Evolutionary conservation across 116 monocot genomes (phyloP).

Genomic region (Trichopus zeylanicus): DNA sequence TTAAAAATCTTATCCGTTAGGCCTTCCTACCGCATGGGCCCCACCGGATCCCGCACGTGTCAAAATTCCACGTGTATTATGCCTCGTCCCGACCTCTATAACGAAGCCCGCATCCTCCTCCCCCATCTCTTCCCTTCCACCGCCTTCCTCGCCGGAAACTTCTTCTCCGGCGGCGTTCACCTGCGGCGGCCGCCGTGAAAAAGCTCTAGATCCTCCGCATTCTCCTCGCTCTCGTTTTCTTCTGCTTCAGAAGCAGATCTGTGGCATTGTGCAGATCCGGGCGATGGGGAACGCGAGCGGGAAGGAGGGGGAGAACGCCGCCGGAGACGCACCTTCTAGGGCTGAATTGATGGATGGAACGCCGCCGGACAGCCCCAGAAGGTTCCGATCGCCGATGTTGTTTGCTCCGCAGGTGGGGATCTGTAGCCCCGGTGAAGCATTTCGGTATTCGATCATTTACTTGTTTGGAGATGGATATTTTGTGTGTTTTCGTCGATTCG

Average conservation of each 20-base stretch:
- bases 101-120: background rate
- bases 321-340: background rate
- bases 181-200: background rate
- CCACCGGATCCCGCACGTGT: background rate
- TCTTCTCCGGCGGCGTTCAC: no score
- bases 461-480: background rate
- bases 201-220: background rate
- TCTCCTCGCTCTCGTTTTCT: background rate
- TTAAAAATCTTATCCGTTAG: no score
- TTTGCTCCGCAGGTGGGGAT: slow-evolving; percentile 27
- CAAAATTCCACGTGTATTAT: background rate
- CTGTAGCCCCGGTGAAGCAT: no score
- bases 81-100: background rate
- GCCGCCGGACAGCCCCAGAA: slow-evolving; percentile 29
- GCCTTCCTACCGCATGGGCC: background rate
- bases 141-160: background rate
- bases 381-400: slow-evolving; percentile 21
- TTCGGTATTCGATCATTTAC: no score
- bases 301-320: slow-evolving; percentile 17
- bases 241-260: no score
- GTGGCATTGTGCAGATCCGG: background rate
- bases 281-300: slow-evolving; percentile 33
- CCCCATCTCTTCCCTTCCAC: background rate
- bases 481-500: background rate
- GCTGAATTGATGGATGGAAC: slow-evolving; percentile 25